phyloP scores from a whole-genome alignment of 352 stramenopile species.

The Phytophthora sansomeana region DNA sequence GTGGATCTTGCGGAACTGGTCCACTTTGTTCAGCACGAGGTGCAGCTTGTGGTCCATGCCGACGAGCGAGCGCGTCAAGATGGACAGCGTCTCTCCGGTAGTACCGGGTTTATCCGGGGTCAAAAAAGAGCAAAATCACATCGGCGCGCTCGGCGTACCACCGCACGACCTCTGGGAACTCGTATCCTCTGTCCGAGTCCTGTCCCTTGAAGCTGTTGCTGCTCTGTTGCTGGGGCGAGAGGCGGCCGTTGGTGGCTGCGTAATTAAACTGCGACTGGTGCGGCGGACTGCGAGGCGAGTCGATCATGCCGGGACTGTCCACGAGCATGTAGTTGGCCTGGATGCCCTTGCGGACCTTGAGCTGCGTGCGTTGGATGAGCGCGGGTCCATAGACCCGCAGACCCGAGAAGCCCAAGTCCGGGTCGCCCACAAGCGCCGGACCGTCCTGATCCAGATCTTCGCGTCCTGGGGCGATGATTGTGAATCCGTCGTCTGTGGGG shows the following conservation, averaged over 20 bases:
- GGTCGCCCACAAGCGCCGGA: slow-evolving; percentile 95
- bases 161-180: slow-evolving; percentile 96
- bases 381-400: slow-evolving; percentile 96
- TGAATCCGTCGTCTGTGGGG: slow-evolving; percentile 99
- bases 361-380: slow-evolving; percentile 98
- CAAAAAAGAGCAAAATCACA: slow-evolving; percentile 99
- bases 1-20: slow-evolving; percentile 99
- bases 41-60: slow-evolving; percentile 99
- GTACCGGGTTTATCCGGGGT: slow-evolving; percentile 99
- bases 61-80: slow-evolving; percentile 96
- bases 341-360: slow-evolving; percentile 97
- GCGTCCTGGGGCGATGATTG: slow-evolving; percentile 97
- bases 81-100: slow-evolving; percentile 98
- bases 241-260: slow-evolving; percentile 27
- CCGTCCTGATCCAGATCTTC: slow-evolving; percentile 98
- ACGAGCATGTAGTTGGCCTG: slow-evolving; percentile 98
- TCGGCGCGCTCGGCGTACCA: slow-evolving; percentile 99
- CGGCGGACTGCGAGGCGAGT: slow-evolving; percentile 89
- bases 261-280: slow-evolving; percentile 69
- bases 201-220: slow-evolving; percentile 44
- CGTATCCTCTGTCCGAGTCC: slow-evolving; percentile 94
- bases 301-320: slow-evolving; percentile 99
- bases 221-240: slow-evolving; percentile 46
- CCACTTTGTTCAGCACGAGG: slow-evolving; percentile 99
- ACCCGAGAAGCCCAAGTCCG: slow-evolving; percentile 97